Evolutionary conservation across 306 rosid genomes (phyloP).

Genomic region (Begonia loranthoides): DNA sequence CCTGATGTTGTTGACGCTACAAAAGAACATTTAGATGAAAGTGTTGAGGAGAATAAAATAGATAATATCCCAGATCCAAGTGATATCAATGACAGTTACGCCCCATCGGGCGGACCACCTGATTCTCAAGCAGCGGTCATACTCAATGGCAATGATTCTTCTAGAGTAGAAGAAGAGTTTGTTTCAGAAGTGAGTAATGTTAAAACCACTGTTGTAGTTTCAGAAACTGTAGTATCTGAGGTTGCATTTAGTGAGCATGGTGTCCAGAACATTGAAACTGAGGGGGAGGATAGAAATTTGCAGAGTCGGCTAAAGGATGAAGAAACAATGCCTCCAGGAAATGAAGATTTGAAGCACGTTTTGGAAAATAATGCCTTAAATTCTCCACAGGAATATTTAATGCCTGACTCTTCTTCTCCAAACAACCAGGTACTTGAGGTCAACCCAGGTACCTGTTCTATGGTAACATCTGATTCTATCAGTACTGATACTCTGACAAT

Average conservation of each 20-base stretch:
- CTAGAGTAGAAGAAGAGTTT: constrained; percentile 22
- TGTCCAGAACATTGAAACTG: constrained; percentile 18
- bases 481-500: constrained; percentile 98
- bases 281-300: constrained; percentile 5
- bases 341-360: constrained; percentile 24
- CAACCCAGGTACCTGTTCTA: constrained; percentile 87
- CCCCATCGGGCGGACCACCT: constrained; percentile 16
- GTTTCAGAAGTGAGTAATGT: constrained; percentile 16
- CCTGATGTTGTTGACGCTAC: constrained; percentile 16
- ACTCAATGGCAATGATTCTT: constrained; percentile 17
- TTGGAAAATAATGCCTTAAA: constrained; percentile 32
- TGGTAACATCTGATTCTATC: constrained; percentile 97
- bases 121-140: constrained; percentile 1
- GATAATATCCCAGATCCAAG: constrained; percentile 15
- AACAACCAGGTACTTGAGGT: constrained; percentile 99
- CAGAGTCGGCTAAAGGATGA: not conserved
- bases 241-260: constrained; percentile 22
- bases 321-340: constrained; percentile 11
- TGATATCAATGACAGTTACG: constrained; percentile 21
- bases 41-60: constrained; percentile 16
- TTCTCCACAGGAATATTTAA: constrained; percentile 32
- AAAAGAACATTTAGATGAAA: constrained; percentile 15
- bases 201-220: constrained; percentile 22
- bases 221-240: constrained; percentile 33
- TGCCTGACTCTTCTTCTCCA: constrained; percentile 42